Conservation (phyloP, 23 red algal species). For the Rhodosorus marinus region DNA sequence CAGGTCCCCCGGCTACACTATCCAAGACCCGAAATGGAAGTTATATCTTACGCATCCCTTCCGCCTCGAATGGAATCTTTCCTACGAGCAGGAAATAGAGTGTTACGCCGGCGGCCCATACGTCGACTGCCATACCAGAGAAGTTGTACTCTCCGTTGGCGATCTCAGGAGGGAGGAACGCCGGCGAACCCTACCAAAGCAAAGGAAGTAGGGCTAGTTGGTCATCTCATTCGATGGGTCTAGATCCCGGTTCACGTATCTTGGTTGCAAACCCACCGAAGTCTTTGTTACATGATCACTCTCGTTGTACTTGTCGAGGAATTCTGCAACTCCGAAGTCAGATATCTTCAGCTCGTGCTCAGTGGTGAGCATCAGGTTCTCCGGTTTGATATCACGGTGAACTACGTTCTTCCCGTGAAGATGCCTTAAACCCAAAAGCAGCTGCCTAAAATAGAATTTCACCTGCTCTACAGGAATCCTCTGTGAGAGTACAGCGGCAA, state of each 20-base stretch:
- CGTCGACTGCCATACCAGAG: constrained; percentile 78
- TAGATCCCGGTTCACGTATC: not conserved
- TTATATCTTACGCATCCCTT: no score
- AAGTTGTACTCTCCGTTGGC: constrained; percentile 66
- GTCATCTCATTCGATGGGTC: not conserved
- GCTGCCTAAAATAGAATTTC: constrained; percentile 45
- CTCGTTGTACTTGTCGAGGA: constrained; percentile 68
- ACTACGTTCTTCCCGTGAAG: constrained; percentile 80
- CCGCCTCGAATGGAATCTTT: constrained; percentile 62
- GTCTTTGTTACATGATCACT: constrained; percentile 61
- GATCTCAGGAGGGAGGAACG: constrained; percentile 97
- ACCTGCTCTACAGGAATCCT: constrained; percentile 45
- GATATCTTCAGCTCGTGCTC: constrained; percentile 65
- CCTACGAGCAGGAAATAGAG: constrained; percentile 71
- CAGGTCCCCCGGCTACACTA: no score
- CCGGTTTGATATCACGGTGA: constrained; percentile 95
- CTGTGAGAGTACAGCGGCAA: not conserved
- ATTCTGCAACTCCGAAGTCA: constrained; percentile 97
- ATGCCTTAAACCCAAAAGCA: constrained; percentile 56
- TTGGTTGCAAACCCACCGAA: no score
- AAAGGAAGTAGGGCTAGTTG: not conserved
- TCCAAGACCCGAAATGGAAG: no score
- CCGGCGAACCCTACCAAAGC: constrained; percentile 91
- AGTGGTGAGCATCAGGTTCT: constrained; percentile 80
- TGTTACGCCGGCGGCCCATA: constrained; percentile 89